A percentile compares a stretch with the other conserved stretches of the same genome.
Conservation (phyloP, 352 stramenopile species). For the Phytophthora idaei region DNA sequence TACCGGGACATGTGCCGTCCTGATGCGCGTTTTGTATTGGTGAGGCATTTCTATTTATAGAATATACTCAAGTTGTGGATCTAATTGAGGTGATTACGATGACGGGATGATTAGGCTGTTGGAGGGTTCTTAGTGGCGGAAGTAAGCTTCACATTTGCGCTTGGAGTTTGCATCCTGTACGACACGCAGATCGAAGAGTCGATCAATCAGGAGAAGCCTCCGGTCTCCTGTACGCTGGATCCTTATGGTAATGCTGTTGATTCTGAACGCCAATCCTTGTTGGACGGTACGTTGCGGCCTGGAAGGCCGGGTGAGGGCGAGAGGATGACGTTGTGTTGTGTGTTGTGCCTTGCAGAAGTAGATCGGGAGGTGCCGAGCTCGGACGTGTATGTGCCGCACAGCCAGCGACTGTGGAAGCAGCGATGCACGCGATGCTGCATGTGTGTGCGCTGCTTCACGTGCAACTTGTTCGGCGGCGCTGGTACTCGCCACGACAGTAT, state of each 20-base stretch:
- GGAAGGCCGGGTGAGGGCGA: not conserved
- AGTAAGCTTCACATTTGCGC: conserved; percentile 72
- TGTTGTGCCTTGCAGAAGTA: conserved; percentile 39
- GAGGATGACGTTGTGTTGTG: conserved; percentile 8
- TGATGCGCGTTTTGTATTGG: conserved; percentile 79
- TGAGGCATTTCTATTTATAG: conserved; percentile 35
- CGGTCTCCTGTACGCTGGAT: conserved; percentile 29
- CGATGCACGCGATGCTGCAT: conserved; percentile 78
- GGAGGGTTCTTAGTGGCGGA: conserved; percentile 63
- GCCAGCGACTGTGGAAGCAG: conserved; percentile 71
- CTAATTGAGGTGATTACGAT: conserved; percentile 16
- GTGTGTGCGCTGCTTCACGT: conserved; percentile 86
- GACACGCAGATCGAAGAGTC: conserved; percentile 43
- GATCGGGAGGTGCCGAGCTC: conserved; percentile 70
- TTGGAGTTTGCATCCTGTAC: conserved; percentile 74
- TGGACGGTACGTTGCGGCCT: conserved; percentile 63
- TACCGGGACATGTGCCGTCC: conserved; percentile 68
- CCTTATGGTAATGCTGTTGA: conserved; percentile 73
- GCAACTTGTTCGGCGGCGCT: conserved; percentile 84
- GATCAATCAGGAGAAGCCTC: conserved; percentile 35
- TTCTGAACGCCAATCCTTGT: conserved; percentile 78
- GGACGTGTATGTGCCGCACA: conserved; percentile 84
- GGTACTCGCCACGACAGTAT: conserved; percentile 89
- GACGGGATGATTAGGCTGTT: conserved; percentile 44
- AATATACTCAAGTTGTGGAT: conserved; percentile 7